Base-by-base conservation (phyloP, 257 asterid species). In the Nicotiana benthamiana region DNA sequence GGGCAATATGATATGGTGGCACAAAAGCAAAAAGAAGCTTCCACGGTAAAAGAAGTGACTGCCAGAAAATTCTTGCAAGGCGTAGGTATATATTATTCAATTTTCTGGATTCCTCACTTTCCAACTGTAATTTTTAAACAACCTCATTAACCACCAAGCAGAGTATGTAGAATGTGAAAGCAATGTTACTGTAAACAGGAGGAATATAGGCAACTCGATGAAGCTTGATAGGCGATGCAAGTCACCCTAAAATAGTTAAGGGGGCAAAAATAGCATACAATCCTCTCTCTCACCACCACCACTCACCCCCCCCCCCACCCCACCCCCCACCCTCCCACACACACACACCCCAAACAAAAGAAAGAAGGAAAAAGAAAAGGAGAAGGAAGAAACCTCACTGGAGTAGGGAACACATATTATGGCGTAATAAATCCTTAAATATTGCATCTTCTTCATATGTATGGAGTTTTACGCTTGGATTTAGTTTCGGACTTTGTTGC, bases 1-100 rank as follows among this genome's bases (percentile, higher is more conserved):
- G 94, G 75, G 97, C 98, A 77, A 93, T 93, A 83, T 93, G 97
- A 90, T 87, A 89, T 9, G 98, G 97, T 78, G 98, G 98, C 62
- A 93, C 93, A 80, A 93, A 87, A 6, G 98, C 99, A 76, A 95
- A 95, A 64, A 95, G 82, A 18, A 93, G 82, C 86, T 93, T 89
- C 99, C 98, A 95, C 6, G 98, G 99, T 62, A 86, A 90, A 85
- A 86, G 89, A 82, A 92, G 89, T 80, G 82, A 83, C 85, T 85
- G 85, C 97, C 93, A 95, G n/a, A 75, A 84, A 75, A 80, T 84
- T 83, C 86, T 90, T 76, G 90, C 91, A 9, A 86, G 11, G 22
- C 87, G 82, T 76, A 86, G 62, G 77, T 63, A 90, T 81, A 34
- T 77, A 74, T 59, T 86, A 77, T 87, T 84, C 80, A 83, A 48